phyloP scores from a whole-genome alignment of 2,329 filamentous ascomycete species.

The Clarireedia hainanense region DNA sequence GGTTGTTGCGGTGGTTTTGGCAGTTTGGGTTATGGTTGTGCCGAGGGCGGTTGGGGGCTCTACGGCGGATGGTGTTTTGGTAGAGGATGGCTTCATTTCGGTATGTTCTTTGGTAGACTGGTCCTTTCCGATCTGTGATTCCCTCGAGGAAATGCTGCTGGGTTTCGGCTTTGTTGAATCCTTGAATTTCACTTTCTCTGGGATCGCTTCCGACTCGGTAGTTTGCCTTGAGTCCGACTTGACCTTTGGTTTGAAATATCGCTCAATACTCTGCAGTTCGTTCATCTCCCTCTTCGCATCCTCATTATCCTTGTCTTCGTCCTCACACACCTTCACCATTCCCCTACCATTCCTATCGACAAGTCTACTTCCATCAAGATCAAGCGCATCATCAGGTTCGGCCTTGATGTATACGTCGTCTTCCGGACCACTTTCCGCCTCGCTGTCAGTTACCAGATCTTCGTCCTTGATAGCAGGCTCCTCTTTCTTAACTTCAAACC shows the following conservation, averaged over 20 bases:
- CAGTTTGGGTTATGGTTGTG: not conserved
- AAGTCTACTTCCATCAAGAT: slow-evolving; percentile 57
- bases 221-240: not conserved
- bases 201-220: not conserved
- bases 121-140: not conserved
- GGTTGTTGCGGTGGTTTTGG: not conserved
- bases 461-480: slow-evolving; percentile 31
- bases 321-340: slow-evolving; percentile 69
- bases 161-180: not conserved
- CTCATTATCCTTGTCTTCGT: slow-evolving; percentile 51
- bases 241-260: not conserved
- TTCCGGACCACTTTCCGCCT: slow-evolving; percentile 37
- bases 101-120: not conserved
- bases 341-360: slow-evolving; percentile 58
- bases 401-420: slow-evolving; percentile 38
- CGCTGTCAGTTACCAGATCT: slow-evolving; percentile 36
- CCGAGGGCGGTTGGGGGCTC: too few species aligned
- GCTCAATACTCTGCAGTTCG: slow-evolving; percentile 49
- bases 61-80: not conserved
- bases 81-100: not conserved
- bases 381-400: slow-evolving; percentile 46
- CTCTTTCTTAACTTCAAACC: slow-evolving; percentile 41
- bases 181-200: not conserved
- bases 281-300: slow-evolving; percentile 55
- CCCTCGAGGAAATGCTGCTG: not conserved